A percentile compares a stretch with the other conserved stretches of the same genome.
These are phyloP conservation scores for Sesbania bispinosa DNA, from an alignment of 306 rosid genomes.

Conservation along the genomic window DNA sequence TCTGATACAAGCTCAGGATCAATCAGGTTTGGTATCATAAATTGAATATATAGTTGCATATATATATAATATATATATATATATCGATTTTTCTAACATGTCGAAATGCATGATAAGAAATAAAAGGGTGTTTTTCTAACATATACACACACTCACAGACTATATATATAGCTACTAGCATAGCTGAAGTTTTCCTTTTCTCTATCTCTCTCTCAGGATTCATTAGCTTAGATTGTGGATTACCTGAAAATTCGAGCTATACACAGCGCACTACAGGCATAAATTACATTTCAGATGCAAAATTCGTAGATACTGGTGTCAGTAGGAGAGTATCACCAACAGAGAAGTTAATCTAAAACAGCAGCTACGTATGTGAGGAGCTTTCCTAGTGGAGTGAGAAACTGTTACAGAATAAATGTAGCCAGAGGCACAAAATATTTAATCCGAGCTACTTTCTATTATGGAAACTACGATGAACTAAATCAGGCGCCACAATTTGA, in stretches of 20 bases:
- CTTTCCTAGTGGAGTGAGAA: slow-evolving; percentile 54
- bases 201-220: slow-evolving; percentile 36
- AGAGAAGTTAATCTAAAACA: background rate
- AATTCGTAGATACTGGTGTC: slow-evolving; percentile 36
- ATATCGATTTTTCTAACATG: no score
- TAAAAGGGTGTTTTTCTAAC: no score
- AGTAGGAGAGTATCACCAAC: slow-evolving; percentile 5
- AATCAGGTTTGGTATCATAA: no score
- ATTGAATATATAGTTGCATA: no score
- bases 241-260: slow-evolving; percentile 23
- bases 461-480: slow-evolving; percentile 46
- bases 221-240: slow-evolving; percentile 58
- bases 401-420: slow-evolving; percentile 50
- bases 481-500: slow-evolving; percentile 40
- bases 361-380: slow-evolving; percentile 36
- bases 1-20: no score
- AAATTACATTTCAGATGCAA: slow-evolving; percentile 45
- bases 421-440: slow-evolving; percentile 30
- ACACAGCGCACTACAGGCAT: slow-evolving; percentile 24
- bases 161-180: no score
- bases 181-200: no score
- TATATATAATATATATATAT: no score
- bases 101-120: no score
- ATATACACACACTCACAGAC: no score
- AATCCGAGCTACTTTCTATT: slow-evolving; percentile 34